These are phyloP conservation scores for Pseudohalonectria lignicola DNA, from an alignment of 2,329 filamentous ascomycete species.

Conservation along the genomic window DNA sequence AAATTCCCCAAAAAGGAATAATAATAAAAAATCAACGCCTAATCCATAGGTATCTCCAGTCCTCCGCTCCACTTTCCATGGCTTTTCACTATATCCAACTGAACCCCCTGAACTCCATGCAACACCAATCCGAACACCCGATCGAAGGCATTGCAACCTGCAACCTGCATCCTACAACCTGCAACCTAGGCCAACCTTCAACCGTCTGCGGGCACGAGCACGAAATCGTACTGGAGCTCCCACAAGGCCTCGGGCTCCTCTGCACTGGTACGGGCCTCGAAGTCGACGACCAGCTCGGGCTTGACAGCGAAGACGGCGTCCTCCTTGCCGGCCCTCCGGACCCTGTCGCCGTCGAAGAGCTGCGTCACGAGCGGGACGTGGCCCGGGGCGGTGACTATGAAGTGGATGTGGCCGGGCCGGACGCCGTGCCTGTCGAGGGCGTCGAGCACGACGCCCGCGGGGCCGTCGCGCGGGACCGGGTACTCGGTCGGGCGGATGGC, in stretches of 20 bases:
- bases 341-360: conserved; percentile 39
- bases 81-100: too few species aligned
- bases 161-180: too few species aligned
- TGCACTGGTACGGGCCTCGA: conserved; percentile 10
- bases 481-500: conserved; percentile 49
- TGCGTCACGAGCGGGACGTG: conserved; percentile 55
- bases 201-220: conserved; percentile 3
- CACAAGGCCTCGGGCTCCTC: conserved; percentile 12
- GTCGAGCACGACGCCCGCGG: conserved; percentile 19
- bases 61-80: too few species aligned
- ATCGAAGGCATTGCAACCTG: too few species aligned
- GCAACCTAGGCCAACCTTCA: too few species aligned
- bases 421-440: conserved; percentile 22
- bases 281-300: conserved; percentile 17
- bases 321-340: conserved; percentile 26
- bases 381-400: conserved; percentile 32
- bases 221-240: conserved; percentile 15
- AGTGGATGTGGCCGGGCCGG: conserved; percentile 25
- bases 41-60: too few species aligned
- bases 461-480: conserved; percentile 26
- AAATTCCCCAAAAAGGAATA: too few species aligned
- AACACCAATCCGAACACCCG: too few species aligned
- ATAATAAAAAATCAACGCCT: too few species aligned
- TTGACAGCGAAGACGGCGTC: conserved; percentile 25
- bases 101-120: too few species aligned